Base-by-base conservation (phyloP, 1,139 yeast genomes). In the Blastobotrys illinoisensis region DNA sequence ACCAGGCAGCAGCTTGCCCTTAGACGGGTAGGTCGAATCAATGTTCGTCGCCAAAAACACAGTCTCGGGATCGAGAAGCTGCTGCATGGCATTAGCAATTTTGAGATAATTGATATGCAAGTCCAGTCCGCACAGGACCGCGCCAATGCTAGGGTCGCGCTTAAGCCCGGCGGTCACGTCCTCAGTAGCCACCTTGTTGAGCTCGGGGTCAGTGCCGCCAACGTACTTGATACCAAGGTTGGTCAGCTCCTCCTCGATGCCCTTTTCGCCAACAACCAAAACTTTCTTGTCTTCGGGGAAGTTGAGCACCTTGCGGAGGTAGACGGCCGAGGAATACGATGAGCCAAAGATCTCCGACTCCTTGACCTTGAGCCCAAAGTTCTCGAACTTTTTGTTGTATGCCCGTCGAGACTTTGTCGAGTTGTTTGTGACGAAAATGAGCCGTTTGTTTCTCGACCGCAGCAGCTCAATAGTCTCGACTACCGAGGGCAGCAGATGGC, bases 11-110 rank as follows among this genome's bases (percentile, higher is more conserved):
- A 88, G 79, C 62, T 82, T 78, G 1, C 96, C 97, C 68, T 88
- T 85, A 55, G 87, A 82, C 4, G 99, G 99, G 75, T 84, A 93
- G 0, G 99, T 93, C 1, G 96, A 86, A 69, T 93, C 99, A 49
- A 87, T 86, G 69, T 93, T 93, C n/a, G 99, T 93, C 26, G 97
- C 98, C 61, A 95, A 77, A 69, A 90, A 93, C 44, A 86, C 81
- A 5, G 89, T 77, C 1, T 80, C 76, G 51, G 85, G 83, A 60
- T 86, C 78, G 60, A 79, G 80, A 52, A 93, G 75, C 64, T 93
- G 91, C 65, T 88, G 90, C 74, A 91, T 77, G 3, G 97, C 88
- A 36, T 83, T 76, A 2, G 96, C 86, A 52, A 90, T 74, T 70
- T 89, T 87, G 66, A 86, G 82, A 69, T 93, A 93, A 70, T 88